These are phyloP conservation scores for Pichia cephalocereana DNA, from an alignment of 805 yeast species.

Conservation along the genomic window DNA sequence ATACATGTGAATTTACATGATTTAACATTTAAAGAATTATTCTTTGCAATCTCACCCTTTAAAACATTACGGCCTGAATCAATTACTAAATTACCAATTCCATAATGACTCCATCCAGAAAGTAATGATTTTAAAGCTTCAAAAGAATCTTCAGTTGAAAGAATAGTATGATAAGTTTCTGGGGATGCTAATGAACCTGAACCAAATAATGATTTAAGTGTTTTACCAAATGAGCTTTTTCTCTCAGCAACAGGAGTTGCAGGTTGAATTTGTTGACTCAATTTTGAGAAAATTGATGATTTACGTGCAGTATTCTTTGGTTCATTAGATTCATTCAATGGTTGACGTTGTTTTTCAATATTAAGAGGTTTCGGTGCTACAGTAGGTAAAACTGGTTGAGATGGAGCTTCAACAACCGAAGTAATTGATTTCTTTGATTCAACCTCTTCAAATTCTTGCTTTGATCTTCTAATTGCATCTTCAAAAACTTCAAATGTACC, in stretches of 20 bases:
- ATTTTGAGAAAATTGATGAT: conserved; percentile 34
- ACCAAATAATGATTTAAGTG: conserved; percentile 32
- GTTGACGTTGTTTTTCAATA: conserved; percentile 22
- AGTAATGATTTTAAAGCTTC: conserved; percentile 56
- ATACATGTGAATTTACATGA: conserved; percentile 55
- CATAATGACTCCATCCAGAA: conserved; percentile 62
- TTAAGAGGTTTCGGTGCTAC: conserved; percentile 16
- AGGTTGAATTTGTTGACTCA: conserved; percentile 23
- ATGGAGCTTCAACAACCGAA: background rate
- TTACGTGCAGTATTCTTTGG: conserved; percentile 9
- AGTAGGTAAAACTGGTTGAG: background rate
- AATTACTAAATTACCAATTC: conserved; percentile 46
- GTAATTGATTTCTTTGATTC: background rate
- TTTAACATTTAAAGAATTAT: conserved; percentile 53
- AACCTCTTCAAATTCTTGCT: conserved; percentile 11
- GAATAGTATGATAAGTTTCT: conserved; percentile 25
- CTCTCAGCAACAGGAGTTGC: conserved; percentile 5
- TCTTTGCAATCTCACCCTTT: conserved; percentile 54
- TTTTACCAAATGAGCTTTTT: conserved; percentile 32
- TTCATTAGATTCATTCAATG: conserved; percentile 5
- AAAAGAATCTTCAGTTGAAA: conserved; percentile 46
- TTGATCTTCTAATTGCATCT: conserved; percentile 14
- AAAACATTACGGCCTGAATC: conserved; percentile 36
- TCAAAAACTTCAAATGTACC: conserved; percentile 19
- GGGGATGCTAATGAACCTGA: conserved; percentile 14